Percentiles rank a stretch among this genome's conserved stretches.
These are phyloP conservation scores for Solanum hybrid DNA, from an alignment of 305 asterid species.

Conservation along the genomic window DNA sequence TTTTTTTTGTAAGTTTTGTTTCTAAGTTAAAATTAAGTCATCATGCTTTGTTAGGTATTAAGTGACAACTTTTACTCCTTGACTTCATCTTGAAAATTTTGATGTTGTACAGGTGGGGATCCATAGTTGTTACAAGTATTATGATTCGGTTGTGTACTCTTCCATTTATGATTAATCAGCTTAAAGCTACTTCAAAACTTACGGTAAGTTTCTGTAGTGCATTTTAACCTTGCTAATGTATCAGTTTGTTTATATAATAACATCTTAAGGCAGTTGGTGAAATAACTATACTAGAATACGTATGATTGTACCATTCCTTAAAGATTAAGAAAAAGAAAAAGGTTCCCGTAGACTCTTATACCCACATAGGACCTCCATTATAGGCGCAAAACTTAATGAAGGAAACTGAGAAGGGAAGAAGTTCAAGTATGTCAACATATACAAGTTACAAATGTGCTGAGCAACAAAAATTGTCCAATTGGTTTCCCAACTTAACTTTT, in stretches of 20 bases:
- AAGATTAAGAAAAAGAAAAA: neutral
- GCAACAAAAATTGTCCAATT: neutral
- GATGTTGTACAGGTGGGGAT: conserved; percentile 69
- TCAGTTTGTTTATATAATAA: neutral
- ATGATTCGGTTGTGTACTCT: conserved; percentile 51
- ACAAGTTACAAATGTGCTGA: neutral
- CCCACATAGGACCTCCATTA: neutral
- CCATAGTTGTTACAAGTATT: conserved; percentile 52
- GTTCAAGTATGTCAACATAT: neutral
- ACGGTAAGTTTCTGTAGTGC: conserved; percentile 43
- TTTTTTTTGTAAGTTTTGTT: neutral
- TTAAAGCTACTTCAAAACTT: conserved; percentile 64
- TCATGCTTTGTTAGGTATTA: neutral
- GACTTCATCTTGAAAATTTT: neutral
- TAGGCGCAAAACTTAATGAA: neutral
- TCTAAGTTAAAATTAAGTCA: neutral
- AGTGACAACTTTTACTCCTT: neutral
- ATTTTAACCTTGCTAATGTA: neutral
- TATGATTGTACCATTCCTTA: neutral
- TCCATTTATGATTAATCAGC: conserved; percentile 64
- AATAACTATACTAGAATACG: neutral
- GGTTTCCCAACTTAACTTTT: neutral
- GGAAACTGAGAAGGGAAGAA: neutral
- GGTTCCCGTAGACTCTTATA: neutral
- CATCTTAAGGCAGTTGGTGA: conserved; percentile 4